Conservation (phyloP, 2,329 filamentous ascomycete genomes). For the Aspergillus melleus region DNA sequence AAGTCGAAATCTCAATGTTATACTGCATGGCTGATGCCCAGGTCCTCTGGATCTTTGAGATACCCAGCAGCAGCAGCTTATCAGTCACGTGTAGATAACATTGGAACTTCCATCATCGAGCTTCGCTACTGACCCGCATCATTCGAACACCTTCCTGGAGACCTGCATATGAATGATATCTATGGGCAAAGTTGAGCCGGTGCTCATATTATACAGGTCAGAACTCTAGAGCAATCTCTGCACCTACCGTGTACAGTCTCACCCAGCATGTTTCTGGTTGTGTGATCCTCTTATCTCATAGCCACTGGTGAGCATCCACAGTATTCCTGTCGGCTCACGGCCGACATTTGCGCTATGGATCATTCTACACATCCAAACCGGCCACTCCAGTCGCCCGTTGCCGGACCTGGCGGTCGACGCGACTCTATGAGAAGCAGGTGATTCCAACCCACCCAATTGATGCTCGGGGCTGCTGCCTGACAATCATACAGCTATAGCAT, state of each 20-base stretch:
- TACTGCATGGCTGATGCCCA: too few relatives aligned
- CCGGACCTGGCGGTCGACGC: slow-evolving; percentile 28
- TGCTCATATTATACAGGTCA: background rate
- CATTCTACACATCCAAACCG: slow-evolving; percentile 25
- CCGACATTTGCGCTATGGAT: slow-evolving; percentile 28
- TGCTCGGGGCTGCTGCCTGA: slow-evolving; percentile 24
- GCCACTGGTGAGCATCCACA: background rate
- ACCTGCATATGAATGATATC: background rate
- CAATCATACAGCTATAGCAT: slow-evolving; percentile 61
- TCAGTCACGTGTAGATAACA: slow-evolving; percentile 21
- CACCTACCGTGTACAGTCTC: background rate
- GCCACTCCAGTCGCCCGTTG: slow-evolving; percentile 22
- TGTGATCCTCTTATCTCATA: background rate
- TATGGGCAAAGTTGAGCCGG: background rate
- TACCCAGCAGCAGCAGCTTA: background rate
- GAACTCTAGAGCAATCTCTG: background rate
- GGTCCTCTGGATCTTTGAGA: too few relatives aligned
- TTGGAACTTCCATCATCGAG: background rate
- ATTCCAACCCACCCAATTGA: slow-evolving; percentile 1
- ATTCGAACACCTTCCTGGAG: background rate
- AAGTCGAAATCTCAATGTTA: too few relatives aligned
- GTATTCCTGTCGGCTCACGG: background rate
- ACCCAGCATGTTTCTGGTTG: background rate
- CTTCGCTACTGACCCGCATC: background rate
- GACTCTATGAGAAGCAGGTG: slow-evolving; percentile 44